phyloP scores from a whole-genome alignment of 768 basidiomycete genomes.

The Brasilioporus rufonigricans region DNA sequence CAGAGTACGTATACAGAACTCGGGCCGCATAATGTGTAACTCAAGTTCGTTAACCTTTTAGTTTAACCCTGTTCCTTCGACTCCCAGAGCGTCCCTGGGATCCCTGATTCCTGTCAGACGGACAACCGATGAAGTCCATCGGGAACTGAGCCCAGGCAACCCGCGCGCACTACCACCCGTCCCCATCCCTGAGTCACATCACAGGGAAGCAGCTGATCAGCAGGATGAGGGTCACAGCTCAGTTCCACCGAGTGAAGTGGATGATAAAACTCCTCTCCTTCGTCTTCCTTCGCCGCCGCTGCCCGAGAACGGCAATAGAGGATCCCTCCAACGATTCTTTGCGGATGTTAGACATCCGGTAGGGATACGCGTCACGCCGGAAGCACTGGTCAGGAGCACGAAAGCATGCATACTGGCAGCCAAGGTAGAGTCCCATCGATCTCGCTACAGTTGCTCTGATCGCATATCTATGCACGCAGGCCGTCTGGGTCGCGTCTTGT shows the following conservation, averaged over 20 bases:
- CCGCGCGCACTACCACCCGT: constrained; percentile 19
- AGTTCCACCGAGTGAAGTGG: not conserved
- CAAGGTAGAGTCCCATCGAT: constrained; percentile 29
- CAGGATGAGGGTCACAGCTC: not conserved
- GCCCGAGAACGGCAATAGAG: not conserved
- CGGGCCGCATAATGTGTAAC: not conserved
- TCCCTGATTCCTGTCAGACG: constrained; percentile 26
- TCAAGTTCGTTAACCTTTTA: constrained; percentile 8
- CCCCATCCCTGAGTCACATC: not conserved
- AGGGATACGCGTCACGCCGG: constrained; percentile 12
- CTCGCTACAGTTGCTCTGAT: not conserved
- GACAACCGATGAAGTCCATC: constrained; percentile 10
- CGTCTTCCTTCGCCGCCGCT: constrained; percentile 14
- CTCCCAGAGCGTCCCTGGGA: constrained; percentile 6
- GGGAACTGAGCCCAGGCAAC: constrained; percentile 9
- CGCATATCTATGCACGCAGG: constrained; percentile 6
- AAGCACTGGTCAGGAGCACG: constrained; percentile 26
- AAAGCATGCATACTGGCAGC: constrained; percentile 36
- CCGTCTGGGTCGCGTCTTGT: constrained; percentile 23
- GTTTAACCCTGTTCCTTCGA: constrained; percentile 28
- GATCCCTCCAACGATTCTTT: not conserved
- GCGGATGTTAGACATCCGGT: not conserved
- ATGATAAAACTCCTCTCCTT: constrained; percentile 15
- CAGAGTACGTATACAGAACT: constrained; percentile 48
- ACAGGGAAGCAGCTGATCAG: constrained; percentile 1